phyloP scores from a whole-genome alignment of 352 stramenopile genomes.

The Stephanocyclus meneghinianus region DNA sequence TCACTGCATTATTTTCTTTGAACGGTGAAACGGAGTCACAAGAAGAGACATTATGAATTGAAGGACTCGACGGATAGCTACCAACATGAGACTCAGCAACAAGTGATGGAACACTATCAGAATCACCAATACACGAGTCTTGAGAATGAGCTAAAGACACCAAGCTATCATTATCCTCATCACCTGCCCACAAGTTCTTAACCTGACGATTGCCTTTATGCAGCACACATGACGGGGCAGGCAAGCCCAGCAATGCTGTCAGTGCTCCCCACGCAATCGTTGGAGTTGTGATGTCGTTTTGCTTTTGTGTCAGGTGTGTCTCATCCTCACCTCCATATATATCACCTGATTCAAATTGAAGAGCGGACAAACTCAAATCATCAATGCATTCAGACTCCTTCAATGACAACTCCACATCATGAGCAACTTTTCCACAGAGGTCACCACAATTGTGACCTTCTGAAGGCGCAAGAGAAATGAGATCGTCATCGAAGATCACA shows the following conservation, averaged over 20 bases:
- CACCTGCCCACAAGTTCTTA: slow-evolving; percentile 4
- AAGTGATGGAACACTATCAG: slow-evolving; percentile 1
- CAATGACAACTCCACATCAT: not conserved
- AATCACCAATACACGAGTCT: not conserved
- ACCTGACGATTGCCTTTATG: not conserved
- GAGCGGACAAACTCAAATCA: not conserved
- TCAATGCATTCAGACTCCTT: not conserved
- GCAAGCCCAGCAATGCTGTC: not conserved
- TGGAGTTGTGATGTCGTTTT: not conserved
- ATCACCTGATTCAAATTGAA: not conserved
- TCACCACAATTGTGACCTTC: not conserved
- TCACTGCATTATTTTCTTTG: not conserved
- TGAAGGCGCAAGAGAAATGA: not conserved
- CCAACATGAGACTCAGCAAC: not conserved
- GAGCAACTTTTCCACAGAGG: not conserved
- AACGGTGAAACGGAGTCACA: not conserved
- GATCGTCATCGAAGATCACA: not conserved
- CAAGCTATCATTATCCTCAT: not conserved
- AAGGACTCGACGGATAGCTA: slow-evolving; percentile 1
- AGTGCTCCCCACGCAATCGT: not conserved
- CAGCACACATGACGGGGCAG: slow-evolving; percentile 4
- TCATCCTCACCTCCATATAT: not conserved
- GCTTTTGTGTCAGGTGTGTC: not conserved
- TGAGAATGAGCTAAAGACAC: slow-evolving; percentile 3
- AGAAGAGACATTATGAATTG: not conserved